Evolutionary conservation across 257 asterid species (phyloP).

Genomic region (Solanum corneliomulleri): DNA sequence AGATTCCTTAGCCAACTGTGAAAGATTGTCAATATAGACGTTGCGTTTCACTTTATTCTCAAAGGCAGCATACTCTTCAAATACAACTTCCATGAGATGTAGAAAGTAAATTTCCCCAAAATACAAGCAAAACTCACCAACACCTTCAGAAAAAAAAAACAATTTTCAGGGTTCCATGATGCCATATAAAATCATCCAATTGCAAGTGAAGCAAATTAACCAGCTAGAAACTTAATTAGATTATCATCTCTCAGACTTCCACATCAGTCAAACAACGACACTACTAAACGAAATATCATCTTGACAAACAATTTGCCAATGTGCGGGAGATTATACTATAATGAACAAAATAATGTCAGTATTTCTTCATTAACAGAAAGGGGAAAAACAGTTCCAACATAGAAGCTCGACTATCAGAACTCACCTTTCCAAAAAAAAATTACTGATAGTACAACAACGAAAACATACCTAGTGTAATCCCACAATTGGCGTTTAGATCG

Average conservation of each 20-base stretch:
- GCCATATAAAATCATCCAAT: neutral
- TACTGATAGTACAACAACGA: no score
- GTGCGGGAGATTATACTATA: no score
- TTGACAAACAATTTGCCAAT: no score
- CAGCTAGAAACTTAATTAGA: neutral
- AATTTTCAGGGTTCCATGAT: neutral
- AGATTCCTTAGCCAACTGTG: neutral
- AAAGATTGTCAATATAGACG: neutral
- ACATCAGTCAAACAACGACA: neutral
- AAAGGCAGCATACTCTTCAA: neutral
- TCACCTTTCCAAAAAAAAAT: no score
- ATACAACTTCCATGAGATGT: neutral
- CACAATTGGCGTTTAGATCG: no score
- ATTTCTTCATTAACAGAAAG: no score
- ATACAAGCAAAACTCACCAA: neutral
- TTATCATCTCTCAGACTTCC: neutral
- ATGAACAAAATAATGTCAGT: no score
- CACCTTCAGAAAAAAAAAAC: neutral
- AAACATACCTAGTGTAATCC: no score
- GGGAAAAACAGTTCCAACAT: no score
- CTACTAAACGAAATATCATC: neutral
- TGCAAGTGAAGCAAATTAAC: neutral
- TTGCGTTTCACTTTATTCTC: neutral
- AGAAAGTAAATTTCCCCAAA: neutral
- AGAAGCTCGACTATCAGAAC: no score